phyloP scores from a whole-genome alignment of 306 rosid genomes.

The Luffa aegyptiaca region DNA sequence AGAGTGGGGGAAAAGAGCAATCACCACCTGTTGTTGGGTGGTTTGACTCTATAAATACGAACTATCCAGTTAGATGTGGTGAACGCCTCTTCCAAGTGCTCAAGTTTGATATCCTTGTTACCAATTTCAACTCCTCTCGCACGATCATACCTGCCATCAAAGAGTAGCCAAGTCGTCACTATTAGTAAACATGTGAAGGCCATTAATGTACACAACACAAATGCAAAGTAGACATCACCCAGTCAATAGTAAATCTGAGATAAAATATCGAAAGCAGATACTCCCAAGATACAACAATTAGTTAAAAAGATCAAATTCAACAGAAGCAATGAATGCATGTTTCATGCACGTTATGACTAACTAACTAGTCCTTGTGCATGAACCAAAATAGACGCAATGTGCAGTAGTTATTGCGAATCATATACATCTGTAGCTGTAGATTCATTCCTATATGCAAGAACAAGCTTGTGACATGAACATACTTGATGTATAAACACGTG shows the following conservation, averaged over 20 bases:
- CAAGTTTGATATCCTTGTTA: slow-evolving; percentile 88
- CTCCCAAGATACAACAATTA: neutral
- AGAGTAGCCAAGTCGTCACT: neutral
- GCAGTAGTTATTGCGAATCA: neutral
- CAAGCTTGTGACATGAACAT: neutral
- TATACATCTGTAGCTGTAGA: neutral
- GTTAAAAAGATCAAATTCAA: neutral
- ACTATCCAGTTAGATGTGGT: slow-evolving; percentile 98
- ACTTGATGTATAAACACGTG: neutral
- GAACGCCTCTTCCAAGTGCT: slow-evolving; percentile 94
- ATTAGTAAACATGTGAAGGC: neutral
- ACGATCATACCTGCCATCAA: slow-evolving; percentile 73
- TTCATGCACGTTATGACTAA: neutral
- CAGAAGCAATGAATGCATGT: neutral
- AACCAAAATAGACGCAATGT: neutral
- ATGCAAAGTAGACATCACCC: neutral
- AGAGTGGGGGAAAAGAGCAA: neutral
- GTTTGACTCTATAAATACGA: slow-evolving; percentile 97
- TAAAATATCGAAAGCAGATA: neutral
- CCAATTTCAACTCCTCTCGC: slow-evolving; percentile 99
- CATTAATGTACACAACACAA: neutral
- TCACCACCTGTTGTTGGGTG: slow-evolving; percentile 95
- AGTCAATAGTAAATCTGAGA: neutral
- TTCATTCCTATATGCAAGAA: neutral
- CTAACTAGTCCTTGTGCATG: neutral